Evolutionary conservation across 306 rosid species (phyloP).

Genomic region (Dryas octopetala): DNA sequence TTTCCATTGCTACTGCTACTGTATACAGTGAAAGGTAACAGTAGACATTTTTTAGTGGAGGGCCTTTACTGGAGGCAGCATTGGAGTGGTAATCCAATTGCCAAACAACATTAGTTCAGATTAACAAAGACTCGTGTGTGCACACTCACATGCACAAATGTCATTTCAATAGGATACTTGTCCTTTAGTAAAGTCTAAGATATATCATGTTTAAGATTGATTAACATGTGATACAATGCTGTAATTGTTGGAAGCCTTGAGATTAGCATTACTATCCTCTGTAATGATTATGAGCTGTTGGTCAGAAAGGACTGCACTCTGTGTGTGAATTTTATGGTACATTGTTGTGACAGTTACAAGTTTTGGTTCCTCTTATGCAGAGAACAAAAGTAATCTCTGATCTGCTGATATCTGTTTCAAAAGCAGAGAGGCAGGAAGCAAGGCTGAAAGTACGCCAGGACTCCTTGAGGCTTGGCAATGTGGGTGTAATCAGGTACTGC

Average conservation of each 20-base stretch:
- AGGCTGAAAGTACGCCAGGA: slow-evolving; percentile 97
- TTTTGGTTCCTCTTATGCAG: slow-evolving; percentile 52
- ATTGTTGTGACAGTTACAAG: slow-evolving; percentile 12
- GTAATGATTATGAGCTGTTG: background rate
- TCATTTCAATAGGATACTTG: background rate
- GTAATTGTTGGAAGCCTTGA: background rate
- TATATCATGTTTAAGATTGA: slow-evolving; percentile 5
- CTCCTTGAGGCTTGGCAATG: slow-evolving; percentile 95
- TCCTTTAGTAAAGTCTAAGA: background rate
- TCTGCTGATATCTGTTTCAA: slow-evolving; percentile 92
- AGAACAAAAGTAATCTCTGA: slow-evolving; percentile 87
- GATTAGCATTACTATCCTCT: background rate
- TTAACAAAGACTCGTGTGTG: background rate
- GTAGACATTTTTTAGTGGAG: background rate
- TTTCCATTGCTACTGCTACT: background rate
- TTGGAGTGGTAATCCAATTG: background rate
- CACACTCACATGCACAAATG: background rate
- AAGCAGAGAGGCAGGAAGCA: slow-evolving; percentile 96
- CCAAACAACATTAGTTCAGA: background rate
- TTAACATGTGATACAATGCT: background rate
- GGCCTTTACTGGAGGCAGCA: background rate
- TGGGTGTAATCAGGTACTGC: slow-evolving; percentile 86
- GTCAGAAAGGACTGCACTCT: background rate
- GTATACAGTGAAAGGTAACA: background rate
- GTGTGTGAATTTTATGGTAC: background rate